These are phyloP conservation scores for Suillus clintonianus DNA, from an alignment of 768 basidiomycete genomes.

Conservation along the genomic window DNA sequence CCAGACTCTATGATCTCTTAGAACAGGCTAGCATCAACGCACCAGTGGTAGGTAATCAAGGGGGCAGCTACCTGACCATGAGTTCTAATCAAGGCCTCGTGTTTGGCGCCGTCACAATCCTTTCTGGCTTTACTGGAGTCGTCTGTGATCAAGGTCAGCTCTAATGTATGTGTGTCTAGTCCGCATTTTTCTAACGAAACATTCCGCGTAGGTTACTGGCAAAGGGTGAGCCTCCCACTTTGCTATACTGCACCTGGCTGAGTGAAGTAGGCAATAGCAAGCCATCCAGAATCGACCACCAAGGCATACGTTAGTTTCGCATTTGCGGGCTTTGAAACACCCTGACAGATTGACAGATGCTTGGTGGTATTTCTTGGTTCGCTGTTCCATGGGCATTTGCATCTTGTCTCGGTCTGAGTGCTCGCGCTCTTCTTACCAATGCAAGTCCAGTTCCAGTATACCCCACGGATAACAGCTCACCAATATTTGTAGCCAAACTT, in stretches of 20 bases:
- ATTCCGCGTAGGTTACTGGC: slow-evolving; percentile 48
- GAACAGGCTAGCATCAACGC: slow-evolving; percentile 43
- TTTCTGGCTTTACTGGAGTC: slow-evolving; percentile 47
- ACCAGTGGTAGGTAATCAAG: slow-evolving; percentile 50
- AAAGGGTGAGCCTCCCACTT: slow-evolving; percentile 34
- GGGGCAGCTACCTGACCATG: slow-evolving; percentile 59
- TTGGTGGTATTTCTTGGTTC: slow-evolving; percentile 61
- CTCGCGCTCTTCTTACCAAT: slow-evolving; percentile 35
- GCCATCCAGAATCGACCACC: slow-evolving; percentile 50
- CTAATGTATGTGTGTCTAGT: not conserved
- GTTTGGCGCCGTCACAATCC: slow-evolving; percentile 40
- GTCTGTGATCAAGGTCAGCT: slow-evolving; percentile 51
- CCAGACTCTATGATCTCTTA: slow-evolving; percentile 48
- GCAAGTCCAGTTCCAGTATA: slow-evolving; percentile 13
- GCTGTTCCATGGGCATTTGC: slow-evolving; percentile 55
- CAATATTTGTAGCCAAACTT: slow-evolving; percentile 42
- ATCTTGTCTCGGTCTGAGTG: slow-evolving; percentile 48
- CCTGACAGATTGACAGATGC: slow-evolving; percentile 37
- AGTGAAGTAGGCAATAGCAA: slow-evolving; percentile 46
- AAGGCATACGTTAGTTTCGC: slow-evolving; percentile 45
- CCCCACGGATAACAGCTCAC: not conserved
- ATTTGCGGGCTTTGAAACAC: not conserved
- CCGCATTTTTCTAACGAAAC: slow-evolving; percentile 5
- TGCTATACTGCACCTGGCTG: not conserved
- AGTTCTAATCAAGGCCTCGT: slow-evolving; percentile 49